Evolutionary conservation across 768 basidiomycete species (phyloP), one percentile per base, ranked within the genome.

Genomic region (Pulveroboletus sp.): DNA sequence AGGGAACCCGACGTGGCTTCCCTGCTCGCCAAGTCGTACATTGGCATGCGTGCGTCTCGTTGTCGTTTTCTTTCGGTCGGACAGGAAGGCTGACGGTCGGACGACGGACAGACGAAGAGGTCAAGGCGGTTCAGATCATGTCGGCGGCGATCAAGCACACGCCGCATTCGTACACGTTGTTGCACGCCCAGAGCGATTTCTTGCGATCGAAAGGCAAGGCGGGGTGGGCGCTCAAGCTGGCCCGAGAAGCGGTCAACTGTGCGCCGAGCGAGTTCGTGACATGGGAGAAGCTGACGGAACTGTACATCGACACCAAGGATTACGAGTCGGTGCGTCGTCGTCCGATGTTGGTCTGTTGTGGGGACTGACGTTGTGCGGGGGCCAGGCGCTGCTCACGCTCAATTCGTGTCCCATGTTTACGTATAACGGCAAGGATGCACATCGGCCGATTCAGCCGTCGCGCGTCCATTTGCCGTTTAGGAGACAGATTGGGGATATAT

Each of bases 351-450:
- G 41, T 19, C 39, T n/a, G n/a, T 26, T 32, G 14, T 22, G 35
- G 12, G 39, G 19, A 34, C 14, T 43, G 36, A 44, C 20, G 23
- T 24, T n/a, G n/a, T n/a, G n/a, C n/a, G n/a, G n/a, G n/a, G n/a
- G n/a, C n/a, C 40, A 76, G 76, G 93, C 93, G 0, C 74, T 98
- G 13, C 75, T 97, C 35, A 96, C 95, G 1, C 81, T 97, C 42
- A 97, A 97, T 64, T 97, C 94, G n/a, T 97, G 96, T 72, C 94
- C 95, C 3, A 98, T 99, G 96, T 99, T 99, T 71, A 98, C 96
- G 8, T 98, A 89, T 72, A 96, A 96, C 62, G 95, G 96, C 37
- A 84, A 94, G 19, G 96, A 99, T 67, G 76, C 85, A 3, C 96
- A 99, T 64, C 81, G 93, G 4, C 82, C 79, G 65, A 81, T 97